A percentile compares a stretch with the other conserved stretches of the same genome.
Conservation (phyloP, 2,329 filamentous ascomycete species). For the Hypoxylon sp. region DNA sequence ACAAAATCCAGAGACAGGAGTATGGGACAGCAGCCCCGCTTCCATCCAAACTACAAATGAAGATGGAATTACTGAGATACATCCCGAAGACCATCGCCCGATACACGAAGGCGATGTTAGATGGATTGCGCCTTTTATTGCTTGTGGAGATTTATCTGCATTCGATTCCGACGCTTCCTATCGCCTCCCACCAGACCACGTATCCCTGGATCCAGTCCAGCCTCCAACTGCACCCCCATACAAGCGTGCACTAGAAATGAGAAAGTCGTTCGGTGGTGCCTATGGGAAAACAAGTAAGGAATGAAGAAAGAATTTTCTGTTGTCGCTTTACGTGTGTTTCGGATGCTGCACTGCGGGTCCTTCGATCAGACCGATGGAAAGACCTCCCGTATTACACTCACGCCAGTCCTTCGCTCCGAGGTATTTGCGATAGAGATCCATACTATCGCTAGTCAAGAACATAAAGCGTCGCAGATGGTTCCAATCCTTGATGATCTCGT, state of each 20-base stretch:
- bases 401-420: slow-evolving; percentile 63
- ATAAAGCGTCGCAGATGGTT: slow-evolving; percentile 70
- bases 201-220: slow-evolving; percentile 92
- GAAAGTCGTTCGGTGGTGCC: slow-evolving; percentile 80
- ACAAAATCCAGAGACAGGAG: slow-evolving; percentile 63
- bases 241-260: slow-evolving; percentile 88
- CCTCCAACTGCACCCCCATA: slow-evolving; percentile 97
- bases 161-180: slow-evolving; percentile 98
- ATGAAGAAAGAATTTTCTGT: slow-evolving; percentile 34
- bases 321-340: slow-evolving; percentile 10
- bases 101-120: slow-evolving; percentile 63
- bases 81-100: slow-evolving; percentile 64
- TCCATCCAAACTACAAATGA: slow-evolving; percentile 43
- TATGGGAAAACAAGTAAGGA: slow-evolving; percentile 73
- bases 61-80: slow-evolving; percentile 63
- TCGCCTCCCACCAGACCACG: slow-evolving; percentile 85
- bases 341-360: slow-evolving; percentile 46
- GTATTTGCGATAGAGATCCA: slow-evolving; percentile 64
- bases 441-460: slow-evolving; percentile 63
- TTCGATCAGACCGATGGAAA: slow-evolving; percentile 51
- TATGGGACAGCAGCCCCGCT: slow-evolving; percentile 59
- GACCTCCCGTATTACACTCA: slow-evolving; percentile 61
- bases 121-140: slow-evolving; percentile 96
- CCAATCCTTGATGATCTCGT: slow-evolving; percentile 64
- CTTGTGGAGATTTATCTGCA: slow-evolving; percentile 94